Evolutionary conservation across 75 land plant genomes (phyloP), one percentile per base, ranked within the genome.

Genomic region (Picea glauca): DNA sequence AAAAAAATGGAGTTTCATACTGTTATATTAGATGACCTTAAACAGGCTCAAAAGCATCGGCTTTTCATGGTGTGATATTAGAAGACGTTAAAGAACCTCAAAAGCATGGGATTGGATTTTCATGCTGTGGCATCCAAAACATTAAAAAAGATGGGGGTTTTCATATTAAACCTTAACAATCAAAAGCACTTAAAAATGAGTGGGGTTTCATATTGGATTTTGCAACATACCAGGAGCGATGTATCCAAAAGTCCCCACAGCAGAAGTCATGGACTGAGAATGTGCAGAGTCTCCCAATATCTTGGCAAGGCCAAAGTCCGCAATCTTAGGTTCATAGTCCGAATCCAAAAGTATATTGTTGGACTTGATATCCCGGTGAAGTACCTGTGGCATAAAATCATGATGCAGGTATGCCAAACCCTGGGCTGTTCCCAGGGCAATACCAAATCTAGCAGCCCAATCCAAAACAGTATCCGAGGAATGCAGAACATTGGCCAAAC

Each of bases 261-360:
- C 84, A 64, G 85, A 87, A 60, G 80, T 76, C 80, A 88, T 75
- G 58, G 80, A 73, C 1, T 84, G 78, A 21, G 78, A 76, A 58
- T 79, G 84, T 18, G 83, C 70, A 60, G 81, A 20, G 70, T 84
- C 86, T 74, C 89, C 95, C 31, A 93, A 66, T 4, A 88, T 74
- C 50, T 91, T 88, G 76, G 90, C 83, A 12, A 89, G 76, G 50
- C 88, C 90, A 64, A 87, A 89, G 77, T 87, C 93, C 11, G 90
- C 85, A n/a, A 91, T 81, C 70, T 80, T 87, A 8, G 95, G 87
- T 65, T 87, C 87, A 68, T 83, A 84, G 77, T 91, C 84, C 1
- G 58, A 80, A 81, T 84, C 91, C 38, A 93, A 77, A 72, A 91
- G 88, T 60, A 93, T 80, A 57, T 93, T 93, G 30, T 65, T 88